phyloP scores from a whole-genome alignment of 139 green algal genomes.

The Micromonas commoda region DNA sequence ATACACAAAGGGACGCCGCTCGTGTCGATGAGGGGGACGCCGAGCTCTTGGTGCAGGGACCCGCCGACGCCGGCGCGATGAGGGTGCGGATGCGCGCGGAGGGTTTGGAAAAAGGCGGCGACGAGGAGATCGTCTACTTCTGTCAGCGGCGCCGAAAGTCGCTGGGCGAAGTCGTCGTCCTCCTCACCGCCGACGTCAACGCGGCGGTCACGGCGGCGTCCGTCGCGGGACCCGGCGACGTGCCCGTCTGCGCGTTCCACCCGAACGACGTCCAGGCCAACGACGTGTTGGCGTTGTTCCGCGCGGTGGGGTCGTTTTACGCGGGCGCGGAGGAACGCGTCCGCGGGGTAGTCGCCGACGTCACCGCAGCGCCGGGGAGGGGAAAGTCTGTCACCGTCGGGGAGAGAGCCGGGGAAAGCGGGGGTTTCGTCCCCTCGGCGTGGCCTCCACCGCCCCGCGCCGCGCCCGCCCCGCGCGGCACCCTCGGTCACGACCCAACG shows the following conservation, averaged over 20 bases:
- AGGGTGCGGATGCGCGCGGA: background rate
- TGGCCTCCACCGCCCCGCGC: no score
- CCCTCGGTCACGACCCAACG: no score
- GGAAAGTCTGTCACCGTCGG: no score
- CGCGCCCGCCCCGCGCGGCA: no score
- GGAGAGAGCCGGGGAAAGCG: no score
- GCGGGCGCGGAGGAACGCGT: no score
- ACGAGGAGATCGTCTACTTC: background rate
- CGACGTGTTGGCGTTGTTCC: background rate
- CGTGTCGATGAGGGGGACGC: no score
- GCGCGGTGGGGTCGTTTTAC: background rate
- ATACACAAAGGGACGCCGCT: no score
- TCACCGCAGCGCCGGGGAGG: no score
- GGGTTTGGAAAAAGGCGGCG: background rate
- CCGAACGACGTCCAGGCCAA: background rate
- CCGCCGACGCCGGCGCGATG: background rate
- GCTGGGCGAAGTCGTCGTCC: background rate
- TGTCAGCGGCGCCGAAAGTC: background rate
- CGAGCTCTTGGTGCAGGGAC: background rate
- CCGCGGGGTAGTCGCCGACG: no score
- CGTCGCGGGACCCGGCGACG: background rate
- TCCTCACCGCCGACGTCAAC: background rate
- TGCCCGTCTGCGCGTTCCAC: background rate
- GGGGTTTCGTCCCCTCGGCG: no score
- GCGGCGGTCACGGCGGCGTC: background rate